Evolutionary conservation across 129 eudicot genomes (phyloP).

Genomic region (Glebionis coronaria): DNA sequence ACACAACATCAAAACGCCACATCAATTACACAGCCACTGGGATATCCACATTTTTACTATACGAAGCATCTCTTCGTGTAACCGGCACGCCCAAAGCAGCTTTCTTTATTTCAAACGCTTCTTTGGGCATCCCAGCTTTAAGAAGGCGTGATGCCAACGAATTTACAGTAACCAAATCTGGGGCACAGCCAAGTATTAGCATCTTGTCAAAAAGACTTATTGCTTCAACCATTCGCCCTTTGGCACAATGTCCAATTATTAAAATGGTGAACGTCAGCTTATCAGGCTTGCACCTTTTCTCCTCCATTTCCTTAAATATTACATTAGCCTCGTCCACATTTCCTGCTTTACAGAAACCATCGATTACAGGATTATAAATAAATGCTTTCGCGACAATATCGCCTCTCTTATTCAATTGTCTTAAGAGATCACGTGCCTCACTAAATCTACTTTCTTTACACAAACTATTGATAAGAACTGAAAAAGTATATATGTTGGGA

Average conservation of each 20-base stretch:
- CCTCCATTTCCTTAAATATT: slow-evolving; percentile 73
- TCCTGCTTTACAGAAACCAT: slow-evolving; percentile 86
- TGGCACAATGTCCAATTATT: slow-evolving; percentile 95
- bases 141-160: slow-evolving; percentile 64
- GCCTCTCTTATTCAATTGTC: slow-evolving; percentile 46
- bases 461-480: slow-evolving; percentile 53
- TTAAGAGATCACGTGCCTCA: slow-evolving; percentile 68
- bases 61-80: slow-evolving; percentile 24
- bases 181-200: slow-evolving; percentile 58
- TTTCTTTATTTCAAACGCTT: slow-evolving; percentile 65
- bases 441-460: slow-evolving; percentile 66
- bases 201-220: slow-evolving; percentile 62
- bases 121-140: slow-evolving; percentile 87
- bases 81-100: slow-evolving; percentile 34
- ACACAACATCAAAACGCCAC: slow-evolving; percentile 21
- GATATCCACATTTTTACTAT: slow-evolving; percentile 33
- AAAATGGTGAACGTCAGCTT: slow-evolving; percentile 84
- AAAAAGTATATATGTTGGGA: slow-evolving; percentile 71
- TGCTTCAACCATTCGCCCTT: slow-evolving; percentile 90
- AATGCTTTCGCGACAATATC: slow-evolving; percentile 67
- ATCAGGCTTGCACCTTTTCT: slow-evolving; percentile 65
- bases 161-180: slow-evolving; percentile 63
- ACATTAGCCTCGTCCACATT: slow-evolving; percentile 81
- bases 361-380: slow-evolving; percentile 84
- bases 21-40: slow-evolving; percentile 51